Conservation (phyloP, 2,329 filamentous ascomycete genomes). For the Stachybotrys chlorohalonatus region DNA sequence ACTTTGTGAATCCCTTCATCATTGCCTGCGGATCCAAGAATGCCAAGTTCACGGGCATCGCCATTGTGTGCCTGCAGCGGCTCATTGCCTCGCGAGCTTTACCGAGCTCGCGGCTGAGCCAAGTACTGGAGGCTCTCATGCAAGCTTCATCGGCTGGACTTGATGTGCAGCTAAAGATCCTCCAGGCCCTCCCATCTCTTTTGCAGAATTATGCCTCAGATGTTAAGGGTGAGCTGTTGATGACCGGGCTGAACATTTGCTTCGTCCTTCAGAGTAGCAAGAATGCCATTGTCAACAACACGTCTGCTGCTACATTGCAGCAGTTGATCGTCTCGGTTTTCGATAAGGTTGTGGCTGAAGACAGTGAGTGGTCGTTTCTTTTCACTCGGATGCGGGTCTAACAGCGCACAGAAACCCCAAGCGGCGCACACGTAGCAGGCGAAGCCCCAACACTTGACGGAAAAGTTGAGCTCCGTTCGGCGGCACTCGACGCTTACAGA, state of each 20-base stretch:
- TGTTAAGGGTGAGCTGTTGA: slow-evolving; percentile 70
- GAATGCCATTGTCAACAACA: slow-evolving; percentile 88
- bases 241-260: slow-evolving; percentile 80
- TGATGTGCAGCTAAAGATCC: slow-evolving; percentile 91
- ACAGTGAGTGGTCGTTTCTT: slow-evolving; percentile 45
- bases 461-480: slow-evolving; percentile 57
- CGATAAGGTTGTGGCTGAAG: slow-evolving; percentile 79
- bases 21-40: slow-evolving; percentile 88
- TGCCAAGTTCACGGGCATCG: slow-evolving; percentile 80
- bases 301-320: slow-evolving; percentile 90
- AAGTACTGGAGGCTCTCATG: slow-evolving; percentile 79
- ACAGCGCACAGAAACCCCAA: slow-evolving; percentile 24
- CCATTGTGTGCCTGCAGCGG: slow-evolving; percentile 79
- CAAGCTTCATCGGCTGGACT: slow-evolving; percentile 73
- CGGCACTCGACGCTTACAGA: slow-evolving; percentile 77
- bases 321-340: slow-evolving; percentile 89
- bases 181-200: slow-evolving; percentile 83
- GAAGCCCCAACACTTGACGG: slow-evolving; percentile 61
- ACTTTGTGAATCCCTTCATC: slow-evolving; percentile 89
- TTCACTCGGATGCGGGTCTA: not conserved
- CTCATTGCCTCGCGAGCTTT: slow-evolving; percentile 76
- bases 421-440: slow-evolving; percentile 49
- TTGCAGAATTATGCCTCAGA: slow-evolving; percentile 84
- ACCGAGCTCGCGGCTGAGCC: slow-evolving; percentile 68
- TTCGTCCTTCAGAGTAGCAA: slow-evolving; percentile 86